Base-by-base conservation (phyloP, 2,329 filamentous ascomycete species). In the Cadophora sp. region DNA sequence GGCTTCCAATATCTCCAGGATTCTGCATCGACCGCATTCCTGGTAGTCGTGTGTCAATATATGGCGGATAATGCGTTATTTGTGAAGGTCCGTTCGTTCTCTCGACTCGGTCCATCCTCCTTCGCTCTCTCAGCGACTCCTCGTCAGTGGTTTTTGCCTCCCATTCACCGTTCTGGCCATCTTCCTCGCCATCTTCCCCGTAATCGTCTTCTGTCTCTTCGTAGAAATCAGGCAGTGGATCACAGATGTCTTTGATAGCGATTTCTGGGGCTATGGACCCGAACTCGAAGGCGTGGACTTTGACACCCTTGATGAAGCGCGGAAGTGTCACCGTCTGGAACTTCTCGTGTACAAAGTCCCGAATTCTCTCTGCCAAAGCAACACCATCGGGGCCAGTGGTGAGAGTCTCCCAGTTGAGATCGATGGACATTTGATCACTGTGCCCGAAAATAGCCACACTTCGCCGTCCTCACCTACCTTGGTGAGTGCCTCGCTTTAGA, bases 141-240 rank as follows among this genome's bases (percentile, higher is more conserved):
- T 71, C 59, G 18, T 68, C 64, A 1, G 63, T 59, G 45, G 65
- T 63, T 64, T 70, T 72, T 33, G 56, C 58, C 41, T 70, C 66
- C 68, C 71, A 73, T 11, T 69, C 66, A 7, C 81, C 80, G n/a
- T 79, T 79, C 1, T 81, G 81, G 2, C 82, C 81, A 2, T 84
- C 81, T 2, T 81, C 83, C 6, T 80, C 79, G 11, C 83, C 83
- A 14, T 88, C 85, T 45, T 83, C 85, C 47, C 86, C 85, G 30
- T 87, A 83, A 24, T 86, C 85, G 67, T 91, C 90, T 45, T 89
- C 82, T 30, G 91, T 88, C 73, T 92, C 89, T 74, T 97, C 96
- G 82, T 99, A 99, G 77, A 99, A 99, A 75, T 99, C 96, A 0
- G 94, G 90, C 66, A 98, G 85, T 1, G 96, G 96, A 78, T 99